Evolutionary conservation across 257 asterid species (phyloP).

Genomic region (Catharanthus roseus): DNA sequence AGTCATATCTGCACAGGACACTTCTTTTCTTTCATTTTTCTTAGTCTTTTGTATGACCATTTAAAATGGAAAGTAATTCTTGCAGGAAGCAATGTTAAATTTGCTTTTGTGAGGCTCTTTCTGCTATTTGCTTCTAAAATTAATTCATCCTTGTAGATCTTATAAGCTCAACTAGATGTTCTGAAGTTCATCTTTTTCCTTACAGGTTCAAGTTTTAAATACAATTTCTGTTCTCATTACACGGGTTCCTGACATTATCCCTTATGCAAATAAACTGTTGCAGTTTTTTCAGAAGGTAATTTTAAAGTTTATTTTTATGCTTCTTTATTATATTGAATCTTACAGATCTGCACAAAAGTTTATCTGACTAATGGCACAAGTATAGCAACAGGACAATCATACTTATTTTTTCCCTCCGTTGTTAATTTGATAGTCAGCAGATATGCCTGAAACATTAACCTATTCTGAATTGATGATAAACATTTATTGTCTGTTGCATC

Average conservation of each 20-base stretch:
- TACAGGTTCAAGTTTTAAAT: slow-evolving; percentile 94
- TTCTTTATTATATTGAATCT: background rate
- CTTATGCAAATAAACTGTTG: slow-evolving; percentile 74
- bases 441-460: background rate
- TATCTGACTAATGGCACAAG: background rate
- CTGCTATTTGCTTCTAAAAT: background rate
- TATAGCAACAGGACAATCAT: no score
- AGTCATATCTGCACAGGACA: background rate
- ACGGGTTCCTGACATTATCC: slow-evolving; percentile 59
- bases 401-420: background rate
- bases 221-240: slow-evolving; percentile 81
- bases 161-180: background rate
- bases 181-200: background rate
- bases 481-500: background rate
- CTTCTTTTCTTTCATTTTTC: background rate
- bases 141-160: background rate
- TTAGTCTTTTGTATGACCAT: background rate
- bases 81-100: background rate
- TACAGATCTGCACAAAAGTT: background rate
- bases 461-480: background rate
- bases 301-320: background rate
- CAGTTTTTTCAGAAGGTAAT: slow-evolving; percentile 82
- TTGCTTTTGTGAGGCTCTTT: background rate
- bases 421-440: background rate
- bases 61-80: background rate